Conservation (phyloP, 2,329 filamentous ascomycete genomes). For the Ophiostoma pallidulum region DNA sequence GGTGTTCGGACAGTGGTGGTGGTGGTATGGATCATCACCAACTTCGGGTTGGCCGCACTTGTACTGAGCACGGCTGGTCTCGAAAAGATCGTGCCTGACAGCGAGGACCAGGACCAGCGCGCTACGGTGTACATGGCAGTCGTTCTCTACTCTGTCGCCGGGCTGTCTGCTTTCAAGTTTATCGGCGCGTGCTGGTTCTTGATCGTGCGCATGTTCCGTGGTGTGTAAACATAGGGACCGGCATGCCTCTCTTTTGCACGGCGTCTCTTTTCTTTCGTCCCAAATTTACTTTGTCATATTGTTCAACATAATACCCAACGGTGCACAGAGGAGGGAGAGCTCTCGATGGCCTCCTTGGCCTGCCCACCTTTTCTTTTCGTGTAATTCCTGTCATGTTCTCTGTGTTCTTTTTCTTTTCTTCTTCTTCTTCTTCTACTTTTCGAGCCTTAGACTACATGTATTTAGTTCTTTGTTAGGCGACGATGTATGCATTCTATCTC, state of each 20-base stretch:
- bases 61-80: slow-evolving; percentile 81
- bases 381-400: not conserved
- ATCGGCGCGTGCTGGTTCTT: slow-evolving; percentile 86
- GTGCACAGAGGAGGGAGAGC: slow-evolving; percentile 6
- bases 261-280: not conserved
- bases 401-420: not conserved
- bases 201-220: slow-evolving; percentile 75
- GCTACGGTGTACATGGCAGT: slow-evolving; percentile 78
- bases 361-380: not conserved
- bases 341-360: slow-evolving; percentile 2
- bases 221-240: slow-evolving; percentile 39
- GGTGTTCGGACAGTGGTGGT: slow-evolving; percentile 90
- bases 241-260: not conserved
- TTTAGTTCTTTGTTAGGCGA: not conserved
- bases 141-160: slow-evolving; percentile 83
- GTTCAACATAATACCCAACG: slow-evolving; percentile 12
- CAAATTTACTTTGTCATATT: slow-evolving; percentile 4
- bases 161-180: slow-evolving; percentile 75
- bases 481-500: not conserved
- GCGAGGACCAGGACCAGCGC: slow-evolving; percentile 40
- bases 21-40: slow-evolving; percentile 91
- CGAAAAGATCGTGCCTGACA: slow-evolving; percentile 49
- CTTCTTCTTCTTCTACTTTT: not conserved
- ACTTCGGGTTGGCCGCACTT: slow-evolving; percentile 77
- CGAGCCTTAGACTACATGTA: no score